These are phyloP conservation scores for Geranium brycei DNA, from an alignment of 345 rosid species.

Conservation along the genomic window DNA sequence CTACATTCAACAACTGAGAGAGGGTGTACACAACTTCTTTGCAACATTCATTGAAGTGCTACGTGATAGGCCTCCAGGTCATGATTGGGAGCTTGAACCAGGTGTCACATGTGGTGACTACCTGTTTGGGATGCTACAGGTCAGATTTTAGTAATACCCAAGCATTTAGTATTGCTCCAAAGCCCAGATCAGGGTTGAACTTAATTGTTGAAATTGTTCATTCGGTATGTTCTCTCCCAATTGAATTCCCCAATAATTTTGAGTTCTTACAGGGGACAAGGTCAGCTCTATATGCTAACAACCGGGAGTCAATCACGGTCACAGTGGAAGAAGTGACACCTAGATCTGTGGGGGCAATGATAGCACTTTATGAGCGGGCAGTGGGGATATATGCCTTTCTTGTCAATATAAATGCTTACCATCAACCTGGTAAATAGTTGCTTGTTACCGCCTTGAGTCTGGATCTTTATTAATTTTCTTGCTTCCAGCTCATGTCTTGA, in stretches of 20 bases:
- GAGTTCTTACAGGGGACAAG: slow-evolving; percentile 66
- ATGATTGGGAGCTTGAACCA: slow-evolving; percentile 99
- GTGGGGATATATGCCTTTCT: slow-evolving; percentile 87
- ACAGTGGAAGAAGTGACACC: slow-evolving; percentile 90
- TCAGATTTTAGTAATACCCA: slow-evolving; percentile 15
- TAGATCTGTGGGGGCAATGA: slow-evolving; percentile 73
- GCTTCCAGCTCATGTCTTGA: too few species aligned
- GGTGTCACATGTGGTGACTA: slow-evolving; percentile 99
- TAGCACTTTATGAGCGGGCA: slow-evolving; percentile 95
- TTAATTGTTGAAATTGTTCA: slow-evolving; percentile 1
- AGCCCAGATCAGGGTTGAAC: too few species aligned
- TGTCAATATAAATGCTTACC: slow-evolving; percentile 83
- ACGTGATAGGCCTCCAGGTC: slow-evolving; percentile 97
- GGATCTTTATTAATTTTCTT: background rate
- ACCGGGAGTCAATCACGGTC: slow-evolving; percentile 76
- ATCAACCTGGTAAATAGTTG: slow-evolving; percentile 70
- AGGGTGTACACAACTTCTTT: slow-evolving; percentile 94
- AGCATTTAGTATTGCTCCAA: too few species aligned
- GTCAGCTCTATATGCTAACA: slow-evolving; percentile 83
- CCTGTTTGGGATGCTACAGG: slow-evolving; percentile 98
- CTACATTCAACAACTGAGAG: slow-evolving; percentile 97
- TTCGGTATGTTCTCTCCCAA: too few species aligned
- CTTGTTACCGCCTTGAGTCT: background rate
- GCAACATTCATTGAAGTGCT: slow-evolving; percentile 93
- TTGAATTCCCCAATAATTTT: too few species aligned